These are phyloP conservation scores for Trichoderma polysporum DNA, from an alignment of 2,329 filamentous ascomycete species.

Conservation along the genomic window DNA sequence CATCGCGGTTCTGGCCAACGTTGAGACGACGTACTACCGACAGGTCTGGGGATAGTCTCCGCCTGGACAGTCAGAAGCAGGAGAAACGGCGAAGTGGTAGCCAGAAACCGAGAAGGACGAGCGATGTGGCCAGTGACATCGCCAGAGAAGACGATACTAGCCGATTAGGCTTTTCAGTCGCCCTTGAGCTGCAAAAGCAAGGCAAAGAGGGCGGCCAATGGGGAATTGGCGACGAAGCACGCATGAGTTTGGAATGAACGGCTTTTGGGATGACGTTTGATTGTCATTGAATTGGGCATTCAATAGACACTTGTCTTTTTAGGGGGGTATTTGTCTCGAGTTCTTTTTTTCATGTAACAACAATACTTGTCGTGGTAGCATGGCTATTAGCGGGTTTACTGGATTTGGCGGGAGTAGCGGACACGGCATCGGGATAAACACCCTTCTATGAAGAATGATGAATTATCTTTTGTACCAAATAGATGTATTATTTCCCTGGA, in stretches of 20 bases:
- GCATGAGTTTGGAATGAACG: slow-evolving; percentile 75
- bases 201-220: slow-evolving; percentile 61
- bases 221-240: slow-evolving; percentile 80
- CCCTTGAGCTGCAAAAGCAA: slow-evolving; percentile 54
- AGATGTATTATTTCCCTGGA: not conserved
- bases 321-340: not conserved
- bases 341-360: slow-evolving; percentile 8
- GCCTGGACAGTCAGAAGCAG: slow-evolving; percentile 7
- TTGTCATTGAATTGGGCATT: not conserved
- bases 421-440: not conserved
- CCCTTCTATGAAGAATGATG: not conserved
- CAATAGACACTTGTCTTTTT: not conserved
- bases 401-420: not conserved
- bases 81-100: slow-evolving; percentile 31
- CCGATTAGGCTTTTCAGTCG: slow-evolving; percentile 44
- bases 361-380: not conserved
- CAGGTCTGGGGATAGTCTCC: slow-evolving; percentile 27
- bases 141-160: slow-evolving; percentile 42
- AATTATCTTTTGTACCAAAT: slow-evolving; percentile 1
- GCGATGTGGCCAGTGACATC: slow-evolving; percentile 45
- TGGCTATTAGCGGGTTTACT: slow-evolving; percentile 10
- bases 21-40: slow-evolving; percentile 44
- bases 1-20: slow-evolving; percentile 46
- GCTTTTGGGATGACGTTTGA: not conserved
- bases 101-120: slow-evolving; percentile 41